These are phyloP conservation scores for Quercus ilex DNA, from an alignment of 306 rosid species.

Conservation along the genomic window DNA sequence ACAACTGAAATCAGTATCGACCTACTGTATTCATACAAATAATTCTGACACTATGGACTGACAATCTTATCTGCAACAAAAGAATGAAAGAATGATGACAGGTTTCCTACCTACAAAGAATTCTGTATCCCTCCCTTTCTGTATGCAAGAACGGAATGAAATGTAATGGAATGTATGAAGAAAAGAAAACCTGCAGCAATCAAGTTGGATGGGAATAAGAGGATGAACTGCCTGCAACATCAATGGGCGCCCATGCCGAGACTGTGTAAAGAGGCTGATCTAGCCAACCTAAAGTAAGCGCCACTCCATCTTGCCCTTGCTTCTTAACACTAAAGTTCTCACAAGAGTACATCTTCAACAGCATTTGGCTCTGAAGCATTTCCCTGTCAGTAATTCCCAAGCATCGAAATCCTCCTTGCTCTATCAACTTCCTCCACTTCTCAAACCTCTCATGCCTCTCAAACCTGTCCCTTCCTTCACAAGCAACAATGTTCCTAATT, in stretches of 20 bases:
- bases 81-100: constrained; percentile 74
- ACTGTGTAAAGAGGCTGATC: constrained; percentile 77
- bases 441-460: constrained; percentile 83
- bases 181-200: constrained; percentile 13
- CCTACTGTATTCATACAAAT: constrained; percentile 39
- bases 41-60: constrained; percentile 29
- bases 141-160: constrained; percentile 25
- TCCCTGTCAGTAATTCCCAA: constrained; percentile 57
- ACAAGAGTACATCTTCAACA: constrained; percentile 71
- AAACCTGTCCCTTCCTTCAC: constrained; percentile 78
- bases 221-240: constrained; percentile 62
- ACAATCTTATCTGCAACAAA: constrained; percentile 64
- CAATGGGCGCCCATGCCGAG: constrained; percentile 78
- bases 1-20: constrained; percentile 32
- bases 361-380: constrained; percentile 56
- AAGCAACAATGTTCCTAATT: constrained; percentile 77
- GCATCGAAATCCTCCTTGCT: constrained; percentile 68
- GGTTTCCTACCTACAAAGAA: constrained; percentile 65
- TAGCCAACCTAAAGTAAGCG: constrained; percentile 61
- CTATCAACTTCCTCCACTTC: constrained; percentile 80
- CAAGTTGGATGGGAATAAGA: constrained; percentile 63
- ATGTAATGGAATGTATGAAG: constrained; percentile 17
- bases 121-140: constrained; percentile 38
- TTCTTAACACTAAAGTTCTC: constrained; percentile 52
- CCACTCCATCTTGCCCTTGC: constrained; percentile 49